Conservation (phyloP, 257 asterid species). For the Primulina tabacum region DNA sequence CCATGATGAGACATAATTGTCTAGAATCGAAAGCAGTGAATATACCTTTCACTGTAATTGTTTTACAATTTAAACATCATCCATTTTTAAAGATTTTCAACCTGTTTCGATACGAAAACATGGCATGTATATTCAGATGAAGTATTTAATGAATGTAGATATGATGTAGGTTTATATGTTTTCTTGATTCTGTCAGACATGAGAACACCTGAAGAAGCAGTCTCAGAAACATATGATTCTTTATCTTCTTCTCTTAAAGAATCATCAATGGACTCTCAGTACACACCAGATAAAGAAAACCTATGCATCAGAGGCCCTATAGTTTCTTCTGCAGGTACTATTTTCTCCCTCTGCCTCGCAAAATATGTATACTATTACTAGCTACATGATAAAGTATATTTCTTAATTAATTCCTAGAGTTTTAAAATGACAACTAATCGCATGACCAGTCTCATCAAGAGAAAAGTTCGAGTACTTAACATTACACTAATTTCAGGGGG, state of each 20-base stretch:
- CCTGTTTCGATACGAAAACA: no score
- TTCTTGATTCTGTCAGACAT: constrained; percentile 31
- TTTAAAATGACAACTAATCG: no score
- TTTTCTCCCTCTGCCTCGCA: constrained; percentile 16
- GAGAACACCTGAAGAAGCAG: constrained; percentile 40
- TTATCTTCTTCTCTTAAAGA: constrained; percentile 45
- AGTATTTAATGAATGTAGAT: constrained; percentile 18
- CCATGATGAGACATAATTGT: background rate
- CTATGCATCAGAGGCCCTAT: constrained; percentile 39
- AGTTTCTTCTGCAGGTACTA: constrained; percentile 41
- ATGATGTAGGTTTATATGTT: constrained; percentile 26
- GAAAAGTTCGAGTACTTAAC: no score
- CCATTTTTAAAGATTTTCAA: background rate
- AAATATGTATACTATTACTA: constrained; percentile 10
- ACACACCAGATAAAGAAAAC: constrained; percentile 40
- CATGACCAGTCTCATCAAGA: no score
- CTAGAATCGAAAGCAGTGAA: no score
- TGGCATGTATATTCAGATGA: background rate
- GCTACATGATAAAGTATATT: background rate
- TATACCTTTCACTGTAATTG: background rate
- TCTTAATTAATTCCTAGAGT: background rate
- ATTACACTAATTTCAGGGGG: constrained; percentile 28
- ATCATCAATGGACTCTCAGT: constrained; percentile 21
- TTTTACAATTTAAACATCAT: no score
- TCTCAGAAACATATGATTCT: constrained; percentile 39